phyloP scores from a whole-genome alignment of 164 flowering plant species.

The Magnolia officinalis region DNA sequence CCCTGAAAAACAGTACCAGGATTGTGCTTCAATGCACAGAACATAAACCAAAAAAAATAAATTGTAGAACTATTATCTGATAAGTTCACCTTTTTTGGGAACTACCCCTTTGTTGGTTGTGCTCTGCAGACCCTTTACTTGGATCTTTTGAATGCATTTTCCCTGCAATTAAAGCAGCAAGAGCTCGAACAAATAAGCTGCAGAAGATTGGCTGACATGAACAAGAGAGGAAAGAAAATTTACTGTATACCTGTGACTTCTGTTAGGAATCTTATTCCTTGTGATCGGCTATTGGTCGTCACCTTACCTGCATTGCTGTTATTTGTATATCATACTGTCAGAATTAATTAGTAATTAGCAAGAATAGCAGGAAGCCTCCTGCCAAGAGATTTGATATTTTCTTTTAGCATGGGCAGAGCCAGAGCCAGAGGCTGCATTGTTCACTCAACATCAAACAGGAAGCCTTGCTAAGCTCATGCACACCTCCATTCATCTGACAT shows the following conservation, averaged over 20 bases:
- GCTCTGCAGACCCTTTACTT: slow-evolving; percentile 14
- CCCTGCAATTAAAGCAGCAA: slow-evolving; percentile 25
- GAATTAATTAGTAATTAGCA: neutral
- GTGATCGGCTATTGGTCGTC: slow-evolving; percentile 67
- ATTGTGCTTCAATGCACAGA: neutral
- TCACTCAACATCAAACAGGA: neutral
- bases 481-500: no score
- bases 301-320: slow-evolving; percentile 70
- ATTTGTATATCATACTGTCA: neutral
- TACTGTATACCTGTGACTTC: slow-evolving; percentile 57
- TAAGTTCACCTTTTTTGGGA: slow-evolving; percentile 45
- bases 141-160: slow-evolving; percentile 26
- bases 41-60: neutral
- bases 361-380: neutral
- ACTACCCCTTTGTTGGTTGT: slow-evolving; percentile 17
- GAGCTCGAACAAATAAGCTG: neutral
- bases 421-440: neutral
- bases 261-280: slow-evolving; percentile 78
- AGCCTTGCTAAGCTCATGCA: no score
- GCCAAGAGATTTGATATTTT: no score
- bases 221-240: neutral
- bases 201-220: neutral
- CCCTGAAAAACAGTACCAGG: slow-evolving; percentile 29
- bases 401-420: neutral
- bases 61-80: neutral